A percentile compares a stretch with the other conserved stretches of the same genome.
phyloP scores from a whole-genome alignment of 2,329 filamentous ascomycete genomes.

The Clonostachys byssicola region DNA sequence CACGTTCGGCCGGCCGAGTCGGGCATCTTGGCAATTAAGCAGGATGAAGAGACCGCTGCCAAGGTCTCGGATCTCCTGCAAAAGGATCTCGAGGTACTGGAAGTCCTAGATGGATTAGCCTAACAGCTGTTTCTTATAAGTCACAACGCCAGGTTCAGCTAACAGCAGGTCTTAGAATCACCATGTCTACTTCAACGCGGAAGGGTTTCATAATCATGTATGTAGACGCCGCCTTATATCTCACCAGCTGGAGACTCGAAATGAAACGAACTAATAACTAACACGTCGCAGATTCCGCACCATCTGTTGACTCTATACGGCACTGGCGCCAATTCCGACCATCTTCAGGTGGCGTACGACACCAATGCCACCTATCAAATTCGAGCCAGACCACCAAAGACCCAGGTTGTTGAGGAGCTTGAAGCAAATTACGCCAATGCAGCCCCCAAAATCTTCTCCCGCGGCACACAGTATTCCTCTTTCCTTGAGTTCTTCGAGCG shows the following conservation, averaged over 20 bases:
- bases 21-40: conserved; percentile 40
- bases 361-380: conserved; percentile 65
- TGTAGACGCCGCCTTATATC: conserved; percentile 3
- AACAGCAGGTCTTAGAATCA: conserved; percentile 29
- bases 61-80: conserved; percentile 68
- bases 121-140: too few relatives aligned
- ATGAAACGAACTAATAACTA: conserved; percentile 4
- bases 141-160: too few relatives aligned
- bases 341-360: conserved; percentile 62
- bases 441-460: conserved; percentile 58
- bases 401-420: conserved; percentile 49
- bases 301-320: conserved; percentile 74
- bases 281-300: conserved; percentile 54
- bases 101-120: too few relatives aligned
- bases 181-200: conserved; percentile 76
- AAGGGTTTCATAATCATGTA: conserved; percentile 79
- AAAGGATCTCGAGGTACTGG: conserved; percentile 59
- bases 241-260: neutral
- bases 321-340: conserved; percentile 58
- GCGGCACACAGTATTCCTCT: conserved; percentile 60
- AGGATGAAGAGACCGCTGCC: conserved; percentile 55
- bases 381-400: conserved; percentile 38
- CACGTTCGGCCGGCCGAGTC: conserved; percentile 41
- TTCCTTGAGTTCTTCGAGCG: conserved; percentile 73
- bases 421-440: conserved; percentile 40